Evolutionary conservation across 2,329 filamentous ascomycete genomes (phyloP), one percentile per base, ranked within the genome.

Genomic region (Pestalotiopsis sp.): DNA sequence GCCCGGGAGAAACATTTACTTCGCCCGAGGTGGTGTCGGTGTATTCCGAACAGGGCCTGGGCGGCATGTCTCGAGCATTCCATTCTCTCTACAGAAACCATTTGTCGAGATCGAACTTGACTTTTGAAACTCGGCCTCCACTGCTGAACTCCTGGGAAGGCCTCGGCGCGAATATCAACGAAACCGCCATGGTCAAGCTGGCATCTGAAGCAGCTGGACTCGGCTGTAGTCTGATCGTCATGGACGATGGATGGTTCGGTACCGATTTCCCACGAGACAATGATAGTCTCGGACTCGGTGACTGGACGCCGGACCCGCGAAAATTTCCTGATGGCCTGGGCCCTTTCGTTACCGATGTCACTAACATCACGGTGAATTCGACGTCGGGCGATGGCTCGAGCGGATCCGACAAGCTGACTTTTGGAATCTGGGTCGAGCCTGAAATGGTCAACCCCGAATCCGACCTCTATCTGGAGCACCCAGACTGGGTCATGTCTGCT

Each of bases 161-260:
- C 0, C 79, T 91, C 0, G 82, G 82, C 14, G 90, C 89, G 72
- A 77, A 90, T 71, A 87, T 85, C 75, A 88, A 91, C 72, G 80
- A 87, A 63, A 85, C 80, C 14, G 86, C 82, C 0, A 84, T 91
- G 39, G 84, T 88, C 38, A 80, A 81, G 0, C 80, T 91, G 0
- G 89, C 89, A 0, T 74, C 85, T 56, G 83, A 88, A 70, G 84
- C 89, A 0, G 88, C 89, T 0, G 82, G 83, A 2, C 81, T 91
- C 1, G 90, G 90, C 1, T 83, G 87, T n/a, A 85, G 86, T 70
- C 82, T 92, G 0, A 89, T 92, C 59, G 90, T 91, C 0, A 84
- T 89, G 61, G 90, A 92, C 58, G 90, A 92, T 68, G 90, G 90
- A 3, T 92, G 89, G 90, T 92, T 92, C 62, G 90, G 90, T 14